Evolutionary conservation across 345 rosid species (phyloP), one percentile per base, ranked within the genome.

Genomic region (Raphanus sativus): DNA sequence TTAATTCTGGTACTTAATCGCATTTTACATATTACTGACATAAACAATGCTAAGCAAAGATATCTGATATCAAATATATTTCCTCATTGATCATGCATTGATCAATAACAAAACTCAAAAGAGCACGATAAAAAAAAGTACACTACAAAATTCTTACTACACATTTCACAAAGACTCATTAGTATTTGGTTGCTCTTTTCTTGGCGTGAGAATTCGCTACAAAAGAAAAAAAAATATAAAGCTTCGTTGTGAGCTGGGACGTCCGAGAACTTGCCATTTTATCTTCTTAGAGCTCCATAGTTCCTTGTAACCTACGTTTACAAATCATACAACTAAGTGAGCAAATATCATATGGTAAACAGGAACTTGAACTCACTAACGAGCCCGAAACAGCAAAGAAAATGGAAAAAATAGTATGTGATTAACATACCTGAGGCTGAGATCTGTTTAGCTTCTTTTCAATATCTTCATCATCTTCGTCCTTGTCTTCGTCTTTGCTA

Each of bases 281-380:
- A 50, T 50, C 55, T 50, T 50, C 55, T 88, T 71, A 94, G 84
- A 83, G 98, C 93, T 65, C 98, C 98, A 65, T 94, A 94, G 75
- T 85, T 92, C 55, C 55, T 50, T 50, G 55, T 50, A 50, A 50
- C 55, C 55, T 50, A 45, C 52, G 52, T 45, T 45, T 45, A 45
- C 52, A 45, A 45, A 45, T 45, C 52, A 45, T 45, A 12, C 15
- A 45, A 13, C 52, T 45, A 13, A 50, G 55, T 50, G 55, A 50
- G 55, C 17, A 50, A 50, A 50, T 13, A 50, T 50, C 17, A 50
- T 50, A 50, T 15, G 17, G 55, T n/a, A n/a, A 50, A n/a, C 55
- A 50, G 16, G 55, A 50, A n/a, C 55, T 50, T 50, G 54, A 45
- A 45, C 55, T 13, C 55, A 13, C 55, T 13, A 50, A 50, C 55